phyloP scores from a whole-genome alignment of 352 stramenopile species.

The Globisporangium abappressorium region DNA sequence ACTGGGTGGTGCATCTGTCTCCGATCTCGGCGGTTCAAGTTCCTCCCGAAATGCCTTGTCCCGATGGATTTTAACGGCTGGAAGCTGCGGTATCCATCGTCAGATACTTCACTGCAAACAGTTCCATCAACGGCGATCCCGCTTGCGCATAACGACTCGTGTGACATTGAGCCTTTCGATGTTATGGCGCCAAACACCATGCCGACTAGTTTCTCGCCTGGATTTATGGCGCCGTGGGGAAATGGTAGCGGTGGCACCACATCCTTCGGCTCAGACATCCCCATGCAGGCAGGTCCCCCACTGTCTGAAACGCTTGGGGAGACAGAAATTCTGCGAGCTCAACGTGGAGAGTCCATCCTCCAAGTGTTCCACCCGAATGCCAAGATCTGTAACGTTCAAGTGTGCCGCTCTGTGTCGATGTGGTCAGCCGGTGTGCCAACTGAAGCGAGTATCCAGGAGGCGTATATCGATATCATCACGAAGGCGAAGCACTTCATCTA shows the following conservation, averaged over 20 bases:
- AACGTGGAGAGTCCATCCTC: constrained; percentile 60
- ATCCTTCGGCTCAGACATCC: constrained; percentile 17
- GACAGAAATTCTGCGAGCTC: constrained; percentile 52
- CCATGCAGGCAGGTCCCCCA: constrained; percentile 15
- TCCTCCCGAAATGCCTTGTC: constrained; percentile 78
- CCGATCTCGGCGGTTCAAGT: constrained; percentile 78
- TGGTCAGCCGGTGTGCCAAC: constrained; percentile 84
- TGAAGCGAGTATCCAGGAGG: constrained; percentile 78
- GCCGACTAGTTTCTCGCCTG: constrained; percentile 13
- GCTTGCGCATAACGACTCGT: constrained; percentile 53
- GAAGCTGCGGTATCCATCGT: constrained; percentile 71
- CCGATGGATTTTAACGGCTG: constrained; percentile 87
- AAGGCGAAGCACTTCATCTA: constrained; percentile 87
- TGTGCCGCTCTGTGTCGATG: constrained; percentile 81
- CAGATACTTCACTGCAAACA: constrained; percentile 35
- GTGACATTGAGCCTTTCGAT: constrained; percentile 30
- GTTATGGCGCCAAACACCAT: constrained; percentile 19
- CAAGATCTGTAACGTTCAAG: constrained; percentile 77
- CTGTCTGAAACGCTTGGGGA: constrained; percentile 35
- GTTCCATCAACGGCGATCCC: constrained; percentile 40
- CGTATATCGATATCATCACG: constrained; percentile 82
- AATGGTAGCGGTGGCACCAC: constrained; percentile 6
- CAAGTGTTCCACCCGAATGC: constrained; percentile 71
- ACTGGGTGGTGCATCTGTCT: constrained; percentile 88
- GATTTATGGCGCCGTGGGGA: constrained; percentile 14